A percentile compares a stretch with the other conserved stretches of the same genome.
phyloP scores from a whole-genome alignment of 2,329 filamentous ascomycete genomes.

The Ramularia endophylla region DNA sequence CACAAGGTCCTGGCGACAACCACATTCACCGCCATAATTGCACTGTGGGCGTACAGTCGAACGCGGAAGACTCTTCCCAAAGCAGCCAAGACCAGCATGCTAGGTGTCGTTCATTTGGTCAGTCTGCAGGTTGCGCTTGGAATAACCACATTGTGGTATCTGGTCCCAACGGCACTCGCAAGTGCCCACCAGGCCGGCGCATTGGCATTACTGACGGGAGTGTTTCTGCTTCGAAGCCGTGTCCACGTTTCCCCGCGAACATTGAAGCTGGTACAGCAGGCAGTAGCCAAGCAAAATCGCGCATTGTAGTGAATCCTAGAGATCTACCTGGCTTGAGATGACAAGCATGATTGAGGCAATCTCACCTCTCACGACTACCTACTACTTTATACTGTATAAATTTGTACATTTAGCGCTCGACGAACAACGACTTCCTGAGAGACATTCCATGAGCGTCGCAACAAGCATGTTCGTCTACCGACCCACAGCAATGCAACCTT shows the following conservation, averaged over 20 bases:
- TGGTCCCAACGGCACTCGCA: slow-evolving; percentile 82
- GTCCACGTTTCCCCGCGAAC: slow-evolving; percentile 61
- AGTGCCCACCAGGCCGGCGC: slow-evolving; percentile 90
- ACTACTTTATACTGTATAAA: too few relatives aligned
- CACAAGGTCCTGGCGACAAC: slow-evolving; percentile 88
- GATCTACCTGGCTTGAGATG: too few relatives aligned
- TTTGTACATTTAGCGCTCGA: too few relatives aligned
- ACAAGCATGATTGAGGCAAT: too few relatives aligned
- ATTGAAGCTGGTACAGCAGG: slow-evolving; percentile 23
- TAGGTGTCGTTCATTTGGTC: slow-evolving; percentile 77
- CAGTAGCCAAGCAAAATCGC: slow-evolving; percentile 13
- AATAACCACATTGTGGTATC: slow-evolving; percentile 85
- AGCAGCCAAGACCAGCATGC: slow-evolving; percentile 64
- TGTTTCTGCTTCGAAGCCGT: slow-evolving; percentile 70
- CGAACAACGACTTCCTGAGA: too few relatives aligned
- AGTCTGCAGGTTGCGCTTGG: slow-evolving; percentile 77
- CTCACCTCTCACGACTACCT: too few relatives aligned
- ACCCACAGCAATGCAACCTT: too few relatives aligned
- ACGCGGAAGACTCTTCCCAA: slow-evolving; percentile 54
- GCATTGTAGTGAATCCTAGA: too few relatives aligned
- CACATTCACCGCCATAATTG: slow-evolving; percentile 75
- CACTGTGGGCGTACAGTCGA: slow-evolving; percentile 74
- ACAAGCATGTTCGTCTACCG: too few relatives aligned
- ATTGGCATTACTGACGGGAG: slow-evolving; percentile 75
- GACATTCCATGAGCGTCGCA: too few relatives aligned